Base-by-base conservation (phyloP, 805 yeast genomes). In the Yarrowia sp. region DNA sequence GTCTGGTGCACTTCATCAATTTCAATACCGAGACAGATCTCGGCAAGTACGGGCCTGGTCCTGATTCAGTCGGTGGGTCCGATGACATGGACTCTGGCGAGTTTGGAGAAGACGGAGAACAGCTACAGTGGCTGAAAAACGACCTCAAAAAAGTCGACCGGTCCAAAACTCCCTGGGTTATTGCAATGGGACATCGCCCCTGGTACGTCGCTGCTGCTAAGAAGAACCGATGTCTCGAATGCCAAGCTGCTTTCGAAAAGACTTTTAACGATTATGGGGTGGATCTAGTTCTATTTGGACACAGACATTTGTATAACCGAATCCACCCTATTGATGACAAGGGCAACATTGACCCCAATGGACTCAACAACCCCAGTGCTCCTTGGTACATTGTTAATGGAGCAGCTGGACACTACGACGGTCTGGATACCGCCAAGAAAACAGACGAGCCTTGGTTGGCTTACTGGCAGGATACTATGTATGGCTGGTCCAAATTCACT, bases 351-450 rank as follows among this genome's bases (percentile, higher is more conserved):
- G 75, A 73, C 38, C 73, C 75, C 14, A 68, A 69, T 32, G 71
- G 72, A 33, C 68, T 69, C 43, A 66, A 72, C 63, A 70, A 73
- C 61, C 76, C 75, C 3, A 62, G 62, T 0, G 69, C 73, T 11
- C 76, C 76, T 10, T 69, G 71, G 72, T 73, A 73, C 66, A 72
- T 73, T 66, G 62, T 70, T 16, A 73, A 71, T 62, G 76, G 76
- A 24, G 68, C 72, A 12, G 75, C 69, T 19, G 75, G 75, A 12
- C 73, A 71, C 61, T 72, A 70, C 62, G 73, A 73, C 51, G 75
- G 75, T 9, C 68, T 71, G 19, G 70, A 71, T 35, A 63, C 66
- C 16, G 63, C 69, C 28, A 52, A 59, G 30, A 48, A 46, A 38
- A 54, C 62, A 17, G 63, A 63, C 28, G 24, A 38, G 33, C 32